Base-by-base conservation (phyloP, 2,329 filamentous ascomycete species). In the Graphilbum fragrans region DNA sequence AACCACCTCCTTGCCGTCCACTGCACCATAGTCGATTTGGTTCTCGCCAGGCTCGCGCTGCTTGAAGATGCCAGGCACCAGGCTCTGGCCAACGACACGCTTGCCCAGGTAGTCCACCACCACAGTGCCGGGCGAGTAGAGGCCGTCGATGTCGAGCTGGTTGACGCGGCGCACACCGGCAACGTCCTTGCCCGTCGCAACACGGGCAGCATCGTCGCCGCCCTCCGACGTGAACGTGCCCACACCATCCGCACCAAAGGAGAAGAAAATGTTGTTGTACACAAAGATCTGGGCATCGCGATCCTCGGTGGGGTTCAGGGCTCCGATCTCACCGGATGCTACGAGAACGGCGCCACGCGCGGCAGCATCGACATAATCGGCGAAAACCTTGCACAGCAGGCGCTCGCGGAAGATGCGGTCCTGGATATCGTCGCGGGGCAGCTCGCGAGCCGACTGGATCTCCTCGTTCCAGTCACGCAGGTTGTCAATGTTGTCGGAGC, bases 201-300 rank as follows among this genome's bases (percentile, higher is more conserved):
- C 86, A 45, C 90, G 79, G 14, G 92, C 92, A 49, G 92, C 92
- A 64, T 98, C 92, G 50, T 98, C 90, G 18, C 92, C 92, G 50
- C 92, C 92, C 64, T 98, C 92, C 3, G 83, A 88, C 11, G 87
- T 88, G 60, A 98, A 98, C 16, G 92, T 98, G 35, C 92, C 90
- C 36, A 96, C 92, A 40, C 92, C 93, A 59, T 98, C 92, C 35
- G 92, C 90, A 47, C 92, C 92, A 53, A 95, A 96, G 1, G 92
- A 96, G 69, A 94, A 98, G 69, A 98, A 98, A 51, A 98, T 87
- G 63, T 98, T 98, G 70, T 96, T 96, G 69, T 96, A 95, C 20
- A 98, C 90, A 55, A 94, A 98, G 50, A 98, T 98, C 60, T 98
- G 92, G 4, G 92, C 92, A 59, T 98, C 90, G 50, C 74, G 77